Evolutionary conservation across 1,139 yeast genomes (phyloP).

Genomic region (Candida tetrigidarum): DNA sequence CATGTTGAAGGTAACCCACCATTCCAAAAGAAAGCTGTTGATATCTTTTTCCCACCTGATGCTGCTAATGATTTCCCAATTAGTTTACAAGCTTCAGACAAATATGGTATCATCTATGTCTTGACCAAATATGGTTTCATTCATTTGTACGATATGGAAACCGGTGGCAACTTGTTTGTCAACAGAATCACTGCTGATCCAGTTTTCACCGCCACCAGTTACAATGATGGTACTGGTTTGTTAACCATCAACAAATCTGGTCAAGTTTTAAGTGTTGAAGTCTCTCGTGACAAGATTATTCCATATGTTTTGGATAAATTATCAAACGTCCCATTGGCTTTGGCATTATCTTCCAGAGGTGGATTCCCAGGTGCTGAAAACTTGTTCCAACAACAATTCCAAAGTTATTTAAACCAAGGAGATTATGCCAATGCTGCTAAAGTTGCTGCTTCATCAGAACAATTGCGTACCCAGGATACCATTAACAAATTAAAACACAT

Average conservation of each 20-base stretch:
- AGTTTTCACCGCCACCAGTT: constrained; percentile 86
- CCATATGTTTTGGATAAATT: constrained; percentile 90
- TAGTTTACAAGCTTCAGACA: constrained; percentile 82
- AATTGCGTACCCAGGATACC: constrained; percentile 93
- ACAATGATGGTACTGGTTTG: constrained; percentile 78
- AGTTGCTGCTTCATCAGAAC: constrained; percentile 95
- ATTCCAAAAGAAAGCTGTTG: constrained; percentile 88
- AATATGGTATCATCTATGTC: constrained; percentile 85
- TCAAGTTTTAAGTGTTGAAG: constrained; percentile 92
- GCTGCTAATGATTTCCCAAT: constrained; percentile 97
- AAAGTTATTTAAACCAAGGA: constrained; percentile 79
- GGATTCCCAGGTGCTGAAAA: constrained; percentile 98
- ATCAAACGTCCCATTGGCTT: constrained; percentile 84
- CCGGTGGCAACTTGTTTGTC: constrained; percentile 91
- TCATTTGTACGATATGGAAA: constrained; percentile 92
- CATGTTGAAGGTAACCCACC: constrained; percentile 87
- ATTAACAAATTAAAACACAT: constrained; percentile 90
- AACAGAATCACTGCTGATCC: constrained; percentile 97
- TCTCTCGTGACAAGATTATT: constrained; percentile 81
- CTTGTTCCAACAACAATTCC: constrained; percentile 90
- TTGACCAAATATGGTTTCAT: constrained; percentile 96
- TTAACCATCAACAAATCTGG: constrained; percentile 94
- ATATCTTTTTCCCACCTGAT: constrained; percentile 96
- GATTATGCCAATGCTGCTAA: constrained; percentile 94
- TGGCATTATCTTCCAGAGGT: constrained; percentile 91